Percentiles rank a stretch among this genome's conserved stretches.
Evolutionary conservation across 2,329 filamentous ascomycete genomes (phyloP).

Genomic region (Diaporthe velutina): DNA sequence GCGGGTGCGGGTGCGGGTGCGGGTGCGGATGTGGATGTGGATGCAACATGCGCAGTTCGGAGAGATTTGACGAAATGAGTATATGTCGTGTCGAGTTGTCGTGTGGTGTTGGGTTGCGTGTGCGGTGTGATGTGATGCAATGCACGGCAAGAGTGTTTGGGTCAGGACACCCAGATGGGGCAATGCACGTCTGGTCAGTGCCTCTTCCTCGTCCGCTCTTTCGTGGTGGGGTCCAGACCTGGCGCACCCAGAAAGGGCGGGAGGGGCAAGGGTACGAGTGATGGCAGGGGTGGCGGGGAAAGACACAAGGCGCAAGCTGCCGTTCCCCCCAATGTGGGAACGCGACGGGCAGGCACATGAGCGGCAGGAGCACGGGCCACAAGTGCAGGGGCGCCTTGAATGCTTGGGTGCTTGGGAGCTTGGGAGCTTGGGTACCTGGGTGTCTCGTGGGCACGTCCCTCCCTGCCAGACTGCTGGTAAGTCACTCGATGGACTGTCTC

Average conservation of each 20-base stretch:
- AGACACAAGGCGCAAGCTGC: conserved; percentile 20
- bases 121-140: conserved; percentile 15
- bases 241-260: conserved; percentile 30
- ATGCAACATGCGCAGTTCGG: not conserved
- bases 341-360: not conserved
- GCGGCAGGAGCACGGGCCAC: conserved; percentile 3
- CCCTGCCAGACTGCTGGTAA: not conserved
- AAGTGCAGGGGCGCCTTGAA: not conserved
- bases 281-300: conserved; percentile 18
- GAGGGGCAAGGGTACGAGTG: not conserved
- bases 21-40: not conserved
- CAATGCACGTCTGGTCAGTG: not conserved
- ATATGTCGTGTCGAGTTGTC: conserved; percentile 6
- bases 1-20: not conserved
- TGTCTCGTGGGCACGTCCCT: not conserved
- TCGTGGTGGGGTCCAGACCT: conserved; percentile 31
- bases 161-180: not conserved
- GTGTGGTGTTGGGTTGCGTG: not conserved
- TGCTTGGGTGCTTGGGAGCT: not conserved
- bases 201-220: conserved; percentile 28
- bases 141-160: conserved; percentile 19
- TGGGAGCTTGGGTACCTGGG: not conserved
- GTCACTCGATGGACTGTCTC: too few relatives aligned
- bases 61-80: conserved; percentile 23
- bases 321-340: not conserved